Evolutionary conservation across 1,139 yeast species (phyloP).

Genomic region (Pichia cactophila): DNA sequence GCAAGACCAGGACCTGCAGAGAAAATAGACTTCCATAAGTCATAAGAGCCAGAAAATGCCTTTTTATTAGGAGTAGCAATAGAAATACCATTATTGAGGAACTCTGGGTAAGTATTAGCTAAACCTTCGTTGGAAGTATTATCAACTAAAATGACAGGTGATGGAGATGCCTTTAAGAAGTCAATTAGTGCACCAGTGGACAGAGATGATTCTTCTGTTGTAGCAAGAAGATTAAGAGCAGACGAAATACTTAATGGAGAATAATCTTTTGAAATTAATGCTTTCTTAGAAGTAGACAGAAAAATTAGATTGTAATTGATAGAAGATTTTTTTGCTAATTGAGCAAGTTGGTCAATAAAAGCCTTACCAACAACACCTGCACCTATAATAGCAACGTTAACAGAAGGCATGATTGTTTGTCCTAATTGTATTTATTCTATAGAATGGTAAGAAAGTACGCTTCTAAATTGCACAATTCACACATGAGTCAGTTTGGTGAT

Average conservation of each 20-base stretch:
- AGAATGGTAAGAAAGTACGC: no score
- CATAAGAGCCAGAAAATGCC: constrained; percentile 80
- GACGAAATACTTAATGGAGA: constrained; percentile 55
- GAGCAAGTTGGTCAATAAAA: constrained; percentile 65
- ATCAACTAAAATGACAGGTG: constrained; percentile 81
- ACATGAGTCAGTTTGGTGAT: no score
- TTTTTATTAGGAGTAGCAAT: constrained; percentile 98
- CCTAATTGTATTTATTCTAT: background rate
- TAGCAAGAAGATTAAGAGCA: constrained; percentile 42
- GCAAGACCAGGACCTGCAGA: constrained; percentile 56
- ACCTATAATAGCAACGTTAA: constrained; percentile 77
- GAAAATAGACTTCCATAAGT: constrained; percentile 72
- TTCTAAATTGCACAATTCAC: no score
- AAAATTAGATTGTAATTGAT: constrained; percentile 70
- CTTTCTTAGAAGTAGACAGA: constrained; percentile 67
- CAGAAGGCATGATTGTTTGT: constrained; percentile 35
- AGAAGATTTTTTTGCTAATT: constrained; percentile 23
- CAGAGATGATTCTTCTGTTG: constrained; percentile 45
- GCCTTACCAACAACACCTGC: constrained; percentile 96
- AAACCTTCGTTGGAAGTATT: constrained; percentile 80
- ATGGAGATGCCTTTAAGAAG: constrained; percentile 56
- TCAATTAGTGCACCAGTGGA: constrained; percentile 49
- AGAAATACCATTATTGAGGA: constrained; percentile 73
- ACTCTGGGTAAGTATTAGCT: constrained; percentile 69
- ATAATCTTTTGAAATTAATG: constrained; percentile 62